Evolutionary conservation across 148 eudicot species (phyloP), one percentile per base, ranked within the genome.

Genomic region (Limonium bicolor): DNA sequence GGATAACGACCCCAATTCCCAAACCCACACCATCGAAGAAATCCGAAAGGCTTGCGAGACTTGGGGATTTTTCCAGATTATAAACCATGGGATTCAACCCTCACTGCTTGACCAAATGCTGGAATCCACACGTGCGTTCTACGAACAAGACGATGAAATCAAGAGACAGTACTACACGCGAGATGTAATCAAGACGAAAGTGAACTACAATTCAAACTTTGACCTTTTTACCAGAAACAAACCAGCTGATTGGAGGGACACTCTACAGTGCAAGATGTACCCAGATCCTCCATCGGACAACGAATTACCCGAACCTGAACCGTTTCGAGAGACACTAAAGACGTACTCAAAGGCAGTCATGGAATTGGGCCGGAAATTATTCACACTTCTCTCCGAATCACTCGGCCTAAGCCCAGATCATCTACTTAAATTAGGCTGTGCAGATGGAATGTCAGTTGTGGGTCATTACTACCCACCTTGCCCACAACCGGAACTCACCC

Each of bases 241-340:
- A 3, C 19, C 57, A 1, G 62, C 66, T 0, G 59, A 62, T 23
- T 74, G 80, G 76, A 52, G 80, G 35, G 80, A 74, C 26, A 59
- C 43, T 16, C 29, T 66, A n/a, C 3, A 18, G 1, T 20, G 39
- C 20, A 1, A 15, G 27, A 46, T 42, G 35, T 36, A 33, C 25
- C 56, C 74, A 27, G 46, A 48, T 9, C 55, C 22, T 18, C 55
- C 50, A 6, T 28, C 48, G 3, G 58, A 50, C 4, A 45, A 58
- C 3, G 59, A 50, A 6, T 6, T 71, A 4, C 68, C 71, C 11
- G 4, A 4, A 31, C n/a, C n/a, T n/a, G n/a, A n/a, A n/a, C 48
- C 18, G 5, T 58, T 39, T 42, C 60, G 75, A 20, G 67, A 70
- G 21, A 49, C 58, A 12, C 13, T 61, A 8, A 0, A 46, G 7